These are phyloP conservation scores for Monilinia aucupariae DNA, from an alignment of 2,329 filamentous ascomycete species.

Conservation along the genomic window DNA sequence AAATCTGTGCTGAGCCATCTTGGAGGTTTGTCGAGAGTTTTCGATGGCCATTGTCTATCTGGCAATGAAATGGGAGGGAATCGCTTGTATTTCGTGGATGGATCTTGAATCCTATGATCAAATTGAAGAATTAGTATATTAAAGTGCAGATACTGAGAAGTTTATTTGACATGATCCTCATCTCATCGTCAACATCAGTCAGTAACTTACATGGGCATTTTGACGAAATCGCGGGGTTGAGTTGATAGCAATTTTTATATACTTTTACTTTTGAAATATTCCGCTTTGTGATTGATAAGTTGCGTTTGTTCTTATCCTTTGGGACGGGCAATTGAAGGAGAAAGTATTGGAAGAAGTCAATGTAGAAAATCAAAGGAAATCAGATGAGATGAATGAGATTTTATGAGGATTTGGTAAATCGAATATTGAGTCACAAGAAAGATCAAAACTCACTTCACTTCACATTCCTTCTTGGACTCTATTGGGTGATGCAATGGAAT, in stretches of 20 bases:
- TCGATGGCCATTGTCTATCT: slow-evolving; percentile 42
- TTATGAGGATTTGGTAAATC: background rate
- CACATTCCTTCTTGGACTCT: too few relatives aligned
- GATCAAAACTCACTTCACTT: background rate
- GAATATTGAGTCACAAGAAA: slow-evolving; percentile 5
- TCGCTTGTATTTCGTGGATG: slow-evolving; percentile 68
- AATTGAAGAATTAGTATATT: background rate
- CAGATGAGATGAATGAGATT: background rate
- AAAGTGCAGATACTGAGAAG: background rate
- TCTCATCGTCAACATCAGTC: background rate
- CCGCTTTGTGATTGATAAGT: background rate
- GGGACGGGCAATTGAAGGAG: background rate
- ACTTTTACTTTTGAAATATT: background rate
- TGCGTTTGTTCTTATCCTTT: background rate
- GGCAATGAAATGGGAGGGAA: slow-evolving; percentile 57
- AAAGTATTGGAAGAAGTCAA: too few relatives aligned
- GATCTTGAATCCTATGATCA: slow-evolving; percentile 61
- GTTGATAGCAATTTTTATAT: background rate
- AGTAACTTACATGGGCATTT: slow-evolving; percentile 26
- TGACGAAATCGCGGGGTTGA: slow-evolving; percentile 10
- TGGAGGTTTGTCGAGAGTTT: slow-evolving; percentile 70
- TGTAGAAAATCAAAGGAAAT: background rate
- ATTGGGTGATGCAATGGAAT: too few relatives aligned
- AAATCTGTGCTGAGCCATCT: slow-evolving; percentile 87
- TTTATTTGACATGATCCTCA: background rate